Percentiles rank a stretch among this genome's conserved stretches.
Evolutionary conservation across 768 basidiomycete species (phyloP).

Genomic region (Phanerochaete sordida): DNA sequence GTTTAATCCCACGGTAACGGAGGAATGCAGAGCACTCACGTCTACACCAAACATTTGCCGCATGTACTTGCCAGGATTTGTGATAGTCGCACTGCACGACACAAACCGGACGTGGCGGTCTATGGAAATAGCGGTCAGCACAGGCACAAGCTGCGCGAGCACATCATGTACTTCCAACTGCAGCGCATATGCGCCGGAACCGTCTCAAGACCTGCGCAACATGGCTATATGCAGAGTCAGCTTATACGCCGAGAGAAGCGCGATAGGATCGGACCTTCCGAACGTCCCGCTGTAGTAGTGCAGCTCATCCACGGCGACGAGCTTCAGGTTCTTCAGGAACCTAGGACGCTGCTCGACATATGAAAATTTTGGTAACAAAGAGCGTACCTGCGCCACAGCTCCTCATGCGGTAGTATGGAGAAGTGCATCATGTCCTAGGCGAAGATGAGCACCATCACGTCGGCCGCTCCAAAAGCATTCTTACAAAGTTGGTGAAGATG

Average conservation of each 20-base stretch:
- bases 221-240: constrained; percentile 44
- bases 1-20: background rate
- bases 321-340: constrained; percentile 72
- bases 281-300: constrained; percentile 83
- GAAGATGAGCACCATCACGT: constrained; percentile 3
- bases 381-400: constrained; percentile 69
- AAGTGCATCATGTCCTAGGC: constrained; percentile 80
- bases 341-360: constrained; percentile 30
- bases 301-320: constrained; percentile 81
- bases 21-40: constrained; percentile 17
- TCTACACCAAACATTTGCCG: constrained; percentile 67
- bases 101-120: constrained; percentile 62
- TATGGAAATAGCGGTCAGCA: constrained; percentile 27
- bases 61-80: constrained; percentile 77
- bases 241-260: background rate
- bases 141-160: background rate
- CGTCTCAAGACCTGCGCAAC: constrained; percentile 77
- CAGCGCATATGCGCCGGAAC: constrained; percentile 69
- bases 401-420: constrained; percentile 81
- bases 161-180: constrained; percentile 68
- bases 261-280: constrained; percentile 54
- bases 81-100: constrained; percentile 86
- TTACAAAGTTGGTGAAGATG: constrained; percentile 88
- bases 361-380: background rate
- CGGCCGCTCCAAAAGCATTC: constrained; percentile 12